These are phyloP conservation scores for Candida wancherniae DNA, from an alignment of 805 yeast species.

Conservation along the genomic window DNA sequence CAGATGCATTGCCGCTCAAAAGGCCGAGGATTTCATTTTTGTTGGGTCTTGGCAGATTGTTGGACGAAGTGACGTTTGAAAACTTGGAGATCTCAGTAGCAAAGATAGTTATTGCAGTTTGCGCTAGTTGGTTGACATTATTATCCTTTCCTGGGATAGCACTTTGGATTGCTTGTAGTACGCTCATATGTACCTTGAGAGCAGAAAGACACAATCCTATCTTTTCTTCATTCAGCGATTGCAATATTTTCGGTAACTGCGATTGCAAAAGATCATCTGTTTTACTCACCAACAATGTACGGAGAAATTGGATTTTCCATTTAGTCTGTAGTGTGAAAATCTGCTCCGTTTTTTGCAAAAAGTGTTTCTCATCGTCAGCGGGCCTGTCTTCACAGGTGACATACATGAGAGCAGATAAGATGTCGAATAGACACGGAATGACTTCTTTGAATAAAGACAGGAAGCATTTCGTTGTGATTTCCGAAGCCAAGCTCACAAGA, in stretches of 20 bases:
- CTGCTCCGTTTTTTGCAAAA: conserved; percentile 3
- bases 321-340: conserved; percentile 10
- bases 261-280: conserved; percentile 23
- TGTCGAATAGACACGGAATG: conserved; percentile 27
- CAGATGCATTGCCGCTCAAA: conserved; percentile 4
- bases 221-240: conserved; percentile 32
- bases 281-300: conserved; percentile 19
- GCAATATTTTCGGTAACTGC: conserved; percentile 23
- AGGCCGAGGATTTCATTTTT: conserved; percentile 13
- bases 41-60: conserved; percentile 1
- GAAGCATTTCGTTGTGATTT: conserved; percentile 24
- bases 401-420: conserved; percentile 21
- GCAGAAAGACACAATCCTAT: conserved; percentile 23
- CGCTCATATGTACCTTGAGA: conserved; percentile 26
- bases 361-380: conserved; percentile 5
- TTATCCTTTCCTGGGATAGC: conserved; percentile 1
- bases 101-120: no score
- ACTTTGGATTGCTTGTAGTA: conserved; percentile 16
- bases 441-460: conserved; percentile 29
- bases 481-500: conserved; percentile 21
- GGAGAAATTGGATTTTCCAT: no score
- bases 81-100: no score
- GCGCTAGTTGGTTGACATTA: not conserved
- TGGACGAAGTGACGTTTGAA: conserved; percentile 1
- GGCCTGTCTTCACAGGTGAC: conserved; percentile 2